Evolutionary conservation across 1,284 basidiomycete genomes (phyloP).

Genomic region (Afroboletus lepidellus): DNA sequence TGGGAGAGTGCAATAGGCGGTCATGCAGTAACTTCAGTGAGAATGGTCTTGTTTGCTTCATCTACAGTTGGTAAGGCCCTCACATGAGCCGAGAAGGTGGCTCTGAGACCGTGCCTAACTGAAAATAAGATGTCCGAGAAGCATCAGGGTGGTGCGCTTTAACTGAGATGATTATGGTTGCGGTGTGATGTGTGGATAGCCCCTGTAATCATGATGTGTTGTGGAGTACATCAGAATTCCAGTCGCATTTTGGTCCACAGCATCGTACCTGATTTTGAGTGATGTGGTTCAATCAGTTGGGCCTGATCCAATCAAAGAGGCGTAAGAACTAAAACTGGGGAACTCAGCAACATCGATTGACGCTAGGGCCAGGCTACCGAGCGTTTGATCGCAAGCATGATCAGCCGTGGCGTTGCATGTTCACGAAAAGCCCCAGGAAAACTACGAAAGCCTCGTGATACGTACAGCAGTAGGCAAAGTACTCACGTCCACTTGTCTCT

Average conservation of each 20-base stretch:
- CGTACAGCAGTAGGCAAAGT: background rate
- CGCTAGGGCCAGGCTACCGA: slow-evolving; percentile 2
- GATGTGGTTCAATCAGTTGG: slow-evolving; percentile 14
- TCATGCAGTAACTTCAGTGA: slow-evolving; percentile 1
- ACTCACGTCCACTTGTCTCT: background rate
- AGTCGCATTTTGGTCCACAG: slow-evolving; percentile 6
- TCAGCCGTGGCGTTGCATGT: background rate
- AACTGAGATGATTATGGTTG: background rate
- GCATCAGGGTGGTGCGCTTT: slow-evolving; percentile 1
- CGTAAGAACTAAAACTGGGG: background rate
- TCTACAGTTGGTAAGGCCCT: background rate
- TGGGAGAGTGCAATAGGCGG: slow-evolving; percentile 5
- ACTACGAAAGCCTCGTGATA: background rate
- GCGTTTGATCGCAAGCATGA: slow-evolving; percentile 2
- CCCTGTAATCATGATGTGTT: slow-evolving; percentile 10
- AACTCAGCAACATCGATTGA: slow-evolving; percentile 5
- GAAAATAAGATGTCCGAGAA: slow-evolving; percentile 1
- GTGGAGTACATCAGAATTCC: slow-evolving; percentile 3
- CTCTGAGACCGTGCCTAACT: background rate
- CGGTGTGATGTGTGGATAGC: slow-evolving; percentile 4
- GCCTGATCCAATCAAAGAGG: slow-evolving; percentile 18
- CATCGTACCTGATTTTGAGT: slow-evolving; percentile 3
- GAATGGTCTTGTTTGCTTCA: slow-evolving; percentile 3
- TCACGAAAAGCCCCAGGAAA: background rate
- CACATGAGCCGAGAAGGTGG: slow-evolving; percentile 1